Base-by-base conservation (phyloP, 768 basidiomycete species). In the Pleurotus salmoneostramineus region DNA sequence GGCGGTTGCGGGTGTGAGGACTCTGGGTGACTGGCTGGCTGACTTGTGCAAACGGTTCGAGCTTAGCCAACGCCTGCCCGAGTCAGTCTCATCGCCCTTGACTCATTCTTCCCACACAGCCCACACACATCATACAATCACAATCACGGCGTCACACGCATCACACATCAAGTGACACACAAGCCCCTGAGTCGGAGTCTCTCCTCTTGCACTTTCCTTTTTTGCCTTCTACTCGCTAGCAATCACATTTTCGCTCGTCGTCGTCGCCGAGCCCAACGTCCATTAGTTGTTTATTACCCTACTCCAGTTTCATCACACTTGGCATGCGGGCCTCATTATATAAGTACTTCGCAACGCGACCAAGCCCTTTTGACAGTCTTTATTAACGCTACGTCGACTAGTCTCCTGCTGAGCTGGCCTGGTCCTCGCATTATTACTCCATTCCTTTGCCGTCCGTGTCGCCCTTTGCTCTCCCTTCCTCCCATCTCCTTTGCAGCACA, bases 401-500 rank as follows among this genome's bases (percentile, higher is more conserved):
- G 52, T 54, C 8, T 17, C 52, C 14, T 17, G 14, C 33, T 54
- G 52, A 54, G 36, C 35, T 54, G 52, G 52, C 52, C 36, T 36
- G 17, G 52, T 42, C 12, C 5, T 42, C 43, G 15, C 27, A 14
- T 40, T 54, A 54, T 54, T 54, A 54, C 51, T 44, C 35, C 44
- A 49, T 49, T 32, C 45, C 47, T 50, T 49, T 50, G 32, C 64
- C 44, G 49, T 34, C 58, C 46, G 48, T 50, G 46, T 48, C 47
- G 58, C 43, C 54, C 44, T 58, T 32, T 60, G 56, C 48, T 35
- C 59, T 56, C 37, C 14, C 51, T 40, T 42, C 58, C 40, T 62
- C 68, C 55, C 59, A 61, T 62, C 56, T 58, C 62, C 52, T 33
- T 65, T 66, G 56, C 47, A 46, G 57, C 50, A 40, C 37, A 40